Base-by-base conservation (phyloP, 2,329 filamentous ascomycete species). In the Calonectria crousiana region DNA sequence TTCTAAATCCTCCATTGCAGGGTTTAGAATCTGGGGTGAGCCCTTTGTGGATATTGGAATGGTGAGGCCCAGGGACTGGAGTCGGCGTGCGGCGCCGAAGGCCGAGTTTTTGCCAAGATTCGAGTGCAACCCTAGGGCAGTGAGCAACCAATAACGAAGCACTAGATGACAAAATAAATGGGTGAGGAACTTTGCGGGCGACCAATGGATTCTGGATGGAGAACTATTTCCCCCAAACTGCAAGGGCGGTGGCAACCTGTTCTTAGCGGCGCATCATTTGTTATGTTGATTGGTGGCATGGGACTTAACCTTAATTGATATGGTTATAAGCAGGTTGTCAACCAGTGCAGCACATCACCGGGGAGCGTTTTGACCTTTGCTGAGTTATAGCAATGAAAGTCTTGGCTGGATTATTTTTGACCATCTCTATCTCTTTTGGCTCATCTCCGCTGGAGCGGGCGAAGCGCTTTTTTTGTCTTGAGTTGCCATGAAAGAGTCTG, bases 71-170 rank as follows among this genome's bases (percentile, higher is more conserved):
- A 41, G 34, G 6, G 23, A 41, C 13, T 38, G 23, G 23, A 41
- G 56, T 62, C 56, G 56, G 56, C 36, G 13, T 62, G 56, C 56
- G 56, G 56, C 56, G 56, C 56, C 56, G 56, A 62, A 3, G 56
- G 14, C 56, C 56, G 56, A 62, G 23, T 41, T 62, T 62, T 62
- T 62, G 56, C 56, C 56, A 62, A 62, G 56, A 62, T 28, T 62
- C 36, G 14, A 62, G 56, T 41, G 56, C 36, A 30, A 38, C 34
- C 34, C 16, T 4, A 23, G n/a, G 13, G n/a, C 3, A 20, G 34
- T 13, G 16, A 34, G 20, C 36, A 28, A 23, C 34, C 34, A 62
- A 23, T 26, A 28, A 26, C 5, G 23, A 62, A 18, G 23, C 41
- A 20, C 38, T 9, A 6, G 6, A 47, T 23, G 44, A 23, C 44